phyloP scores from a whole-genome alignment of 129 eudicot species.

The Erigeron canadensis region DNA sequence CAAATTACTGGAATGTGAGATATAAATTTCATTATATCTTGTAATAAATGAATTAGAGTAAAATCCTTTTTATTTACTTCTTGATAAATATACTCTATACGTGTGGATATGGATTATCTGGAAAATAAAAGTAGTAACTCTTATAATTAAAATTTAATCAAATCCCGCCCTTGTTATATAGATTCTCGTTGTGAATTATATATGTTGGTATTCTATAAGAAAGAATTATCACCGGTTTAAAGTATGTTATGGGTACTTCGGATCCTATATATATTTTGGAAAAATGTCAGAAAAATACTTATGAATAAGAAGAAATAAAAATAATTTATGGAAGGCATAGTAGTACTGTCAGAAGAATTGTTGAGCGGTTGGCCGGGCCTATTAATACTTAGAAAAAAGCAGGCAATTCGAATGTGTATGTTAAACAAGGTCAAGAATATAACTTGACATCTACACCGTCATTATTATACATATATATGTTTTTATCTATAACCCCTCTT shows the following conservation, averaged over 20 bases:
- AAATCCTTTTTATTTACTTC: too few relatives aligned
- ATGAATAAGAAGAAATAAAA: neutral
- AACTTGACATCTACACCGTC: neutral
- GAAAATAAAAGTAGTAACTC: too few relatives aligned
- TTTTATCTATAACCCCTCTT: neutral
- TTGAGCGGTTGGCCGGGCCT: neutral
- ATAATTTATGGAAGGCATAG: neutral
- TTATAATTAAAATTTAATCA: too few relatives aligned
- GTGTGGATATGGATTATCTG: too few relatives aligned
- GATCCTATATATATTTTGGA: too few relatives aligned
- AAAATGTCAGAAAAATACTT: too few relatives aligned
- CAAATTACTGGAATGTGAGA: constrained; percentile 17
- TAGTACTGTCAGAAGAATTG: constrained; percentile 8
- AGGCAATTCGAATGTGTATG: constrained; percentile 3
- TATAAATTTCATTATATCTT: constrained; percentile 7
- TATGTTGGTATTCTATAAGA: neutral
- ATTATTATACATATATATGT: too few relatives aligned
- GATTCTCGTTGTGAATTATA: neutral
- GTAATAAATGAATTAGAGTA: constrained; percentile 14
- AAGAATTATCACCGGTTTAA: neutral
- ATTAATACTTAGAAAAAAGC: constrained; percentile 9
- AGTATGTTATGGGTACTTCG: neutral
- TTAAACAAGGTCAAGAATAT: neutral
- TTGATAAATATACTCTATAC: too few relatives aligned
- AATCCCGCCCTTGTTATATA: too few relatives aligned